Percentiles rank a stretch among this genome's conserved stretches.
These are phyloP conservation scores for Fusarium verrucosum DNA, from an alignment of 2,329 filamentous ascomycete species.

Conservation along the genomic window DNA sequence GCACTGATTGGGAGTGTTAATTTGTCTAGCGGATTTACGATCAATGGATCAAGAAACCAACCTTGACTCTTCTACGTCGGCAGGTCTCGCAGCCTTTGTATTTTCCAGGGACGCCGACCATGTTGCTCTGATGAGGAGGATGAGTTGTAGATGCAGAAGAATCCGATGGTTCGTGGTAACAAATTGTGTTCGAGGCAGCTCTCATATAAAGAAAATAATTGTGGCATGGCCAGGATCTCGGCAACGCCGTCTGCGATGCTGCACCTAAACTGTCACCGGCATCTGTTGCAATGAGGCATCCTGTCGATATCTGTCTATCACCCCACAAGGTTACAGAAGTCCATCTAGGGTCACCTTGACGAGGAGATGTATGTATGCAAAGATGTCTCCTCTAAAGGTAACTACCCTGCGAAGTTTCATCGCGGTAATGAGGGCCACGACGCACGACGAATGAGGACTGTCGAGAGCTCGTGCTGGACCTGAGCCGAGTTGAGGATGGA, in stretches of 20 bases:
- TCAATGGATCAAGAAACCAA: constrained; percentile 45
- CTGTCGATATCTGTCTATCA: constrained; percentile 26
- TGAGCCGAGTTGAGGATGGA: constrained; percentile 26
- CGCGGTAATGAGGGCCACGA: constrained; percentile 35
- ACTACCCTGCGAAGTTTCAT: constrained; percentile 33
- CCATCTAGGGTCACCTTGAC: constrained; percentile 15
- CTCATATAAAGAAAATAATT: constrained; percentile 2
- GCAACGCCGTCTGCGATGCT: constrained; percentile 22
- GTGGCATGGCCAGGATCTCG: constrained; percentile 9
- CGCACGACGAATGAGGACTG: constrained; percentile 35
- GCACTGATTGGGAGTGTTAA: constrained; percentile 56
- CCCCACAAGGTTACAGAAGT: constrained; percentile 37
- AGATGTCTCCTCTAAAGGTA: constrained; percentile 29
- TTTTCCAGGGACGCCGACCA: constrained; percentile 71
- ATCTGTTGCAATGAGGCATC: constrained; percentile 30
- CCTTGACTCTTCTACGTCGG: constrained; percentile 66
- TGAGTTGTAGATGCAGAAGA: background rate
- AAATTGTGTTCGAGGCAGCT: background rate
- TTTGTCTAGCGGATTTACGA: background rate
- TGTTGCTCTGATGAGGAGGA: constrained; percentile 44
- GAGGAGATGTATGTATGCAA: constrained; percentile 15
- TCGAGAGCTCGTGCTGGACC: constrained; percentile 15
- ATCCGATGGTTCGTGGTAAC: background rate
- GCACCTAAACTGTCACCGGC: constrained; percentile 36
- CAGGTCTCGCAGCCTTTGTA: constrained; percentile 73